Base-by-base conservation (phyloP, 257 asterid species). In the Paulownia fortunei region DNA sequence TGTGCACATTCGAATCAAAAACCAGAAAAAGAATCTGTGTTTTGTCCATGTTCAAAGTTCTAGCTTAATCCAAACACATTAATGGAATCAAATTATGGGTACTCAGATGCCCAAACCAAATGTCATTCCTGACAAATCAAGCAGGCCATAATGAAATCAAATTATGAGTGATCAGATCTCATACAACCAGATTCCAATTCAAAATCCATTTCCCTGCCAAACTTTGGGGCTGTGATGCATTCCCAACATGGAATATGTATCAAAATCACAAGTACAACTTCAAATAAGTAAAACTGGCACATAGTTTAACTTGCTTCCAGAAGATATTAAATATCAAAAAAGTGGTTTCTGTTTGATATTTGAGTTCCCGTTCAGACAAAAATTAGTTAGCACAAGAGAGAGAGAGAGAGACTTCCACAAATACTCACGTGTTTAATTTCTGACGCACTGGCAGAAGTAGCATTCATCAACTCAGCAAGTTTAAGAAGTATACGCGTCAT, bases 381-480 rank as follows among this genome's bases (percentile, higher is more conserved):
- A 30, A 18, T 51, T 46, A 51, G 15, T 60, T 39, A 69, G 30
- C 8, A 39, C n/a, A n/a, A n/a, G n/a, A n/a, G n/a, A n/a, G n/a
- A 72, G 10, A 73, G 68, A 73, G 81, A 63, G 16, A 26, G 58
- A 52, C 23, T 11, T 62, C 82, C 42, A 73, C 30, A 78, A 23
- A 67, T 69, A 75, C 99, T 88, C 86, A 93, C 98, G 18, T 84
- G 84, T 73, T 72, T 87, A 69, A 83, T 80, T 67, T 89, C 90
- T 72, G 85, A 81, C 82, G 82, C 76, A 72, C 74, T 74, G 62
- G 65, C 76, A 81, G 90, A 68, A 58, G 88, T 62, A 72, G 73
- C 60, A 77, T 81, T 89, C 95, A 90, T 87, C 83, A 87, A 49
- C 74, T 88, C 95, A 77, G 91, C 94, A 37, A 96, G 94, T 89